Evolutionary conservation across 768 basidiomycete genomes (phyloP).

Genomic region (Boletellus ananas): DNA sequence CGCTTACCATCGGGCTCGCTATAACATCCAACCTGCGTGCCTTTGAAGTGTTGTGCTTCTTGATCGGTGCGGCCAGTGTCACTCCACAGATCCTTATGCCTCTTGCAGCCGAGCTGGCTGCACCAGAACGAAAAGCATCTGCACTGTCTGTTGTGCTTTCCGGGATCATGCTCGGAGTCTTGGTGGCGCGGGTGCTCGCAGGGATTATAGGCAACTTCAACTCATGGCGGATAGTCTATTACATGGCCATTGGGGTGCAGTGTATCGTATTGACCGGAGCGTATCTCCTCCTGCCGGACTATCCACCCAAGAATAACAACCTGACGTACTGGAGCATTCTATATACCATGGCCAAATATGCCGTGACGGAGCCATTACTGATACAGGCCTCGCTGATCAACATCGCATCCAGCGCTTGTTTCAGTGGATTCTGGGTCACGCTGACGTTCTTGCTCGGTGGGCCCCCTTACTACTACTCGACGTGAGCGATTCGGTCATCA

Average conservation of each 20-base stretch:
- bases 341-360: constrained; percentile 72
- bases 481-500: constrained; percentile 35
- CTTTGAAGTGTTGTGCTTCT: constrained; percentile 66
- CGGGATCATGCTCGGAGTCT: constrained; percentile 65
- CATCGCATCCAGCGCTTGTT: constrained; percentile 56
- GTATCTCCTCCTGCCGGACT: constrained; percentile 73
- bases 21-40: constrained; percentile 53
- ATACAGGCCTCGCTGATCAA: constrained; percentile 66
- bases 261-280: constrained; percentile 50
- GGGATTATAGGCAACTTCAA: constrained; percentile 72
- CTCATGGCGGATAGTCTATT: constrained; percentile 74
- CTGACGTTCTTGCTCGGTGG: constrained; percentile 80
- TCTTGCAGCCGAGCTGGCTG: constrained; percentile 77
- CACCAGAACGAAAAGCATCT: constrained; percentile 64
- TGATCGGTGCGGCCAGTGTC: constrained; percentile 69
- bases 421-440: constrained; percentile 65
- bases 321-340: constrained; percentile 67
- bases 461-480: constrained; percentile 71
- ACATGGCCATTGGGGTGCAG: constrained; percentile 72
- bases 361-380: constrained; percentile 73
- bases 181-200: constrained; percentile 70
- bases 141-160: constrained; percentile 74
- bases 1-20: constrained; percentile 69
- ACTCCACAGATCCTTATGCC: constrained; percentile 75
- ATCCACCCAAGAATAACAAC: constrained; percentile 67